A percentile compares a stretch with the other conserved stretches of the same genome.
These are phyloP conservation scores for Cyclotella atomus DNA, from an alignment of 108 stramenopile genomes.

Conservation along the genomic window DNA sequence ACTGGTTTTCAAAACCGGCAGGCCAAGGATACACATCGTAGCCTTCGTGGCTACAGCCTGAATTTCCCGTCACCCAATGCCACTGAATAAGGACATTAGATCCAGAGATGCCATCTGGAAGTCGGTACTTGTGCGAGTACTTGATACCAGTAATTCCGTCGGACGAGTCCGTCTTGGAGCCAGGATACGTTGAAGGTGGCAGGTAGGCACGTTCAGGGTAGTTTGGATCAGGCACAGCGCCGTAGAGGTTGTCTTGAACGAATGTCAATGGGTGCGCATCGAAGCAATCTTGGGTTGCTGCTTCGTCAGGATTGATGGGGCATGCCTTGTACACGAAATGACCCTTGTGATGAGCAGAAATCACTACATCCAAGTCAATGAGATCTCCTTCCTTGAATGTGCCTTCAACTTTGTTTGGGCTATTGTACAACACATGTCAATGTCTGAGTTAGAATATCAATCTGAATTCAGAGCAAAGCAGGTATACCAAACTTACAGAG, in stretches of 20 bases:
- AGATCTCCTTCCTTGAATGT: constrained; percentile 39
- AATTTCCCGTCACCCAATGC: constrained; percentile 48
- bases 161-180: not conserved
- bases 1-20: constrained; percentile 25
- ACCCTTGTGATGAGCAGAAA: constrained; percentile 58
- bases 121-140: constrained; percentile 25
- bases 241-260: constrained; percentile 39
- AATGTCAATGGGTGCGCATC: constrained; percentile 30
- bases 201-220: constrained; percentile 46
- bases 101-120: constrained; percentile 34
- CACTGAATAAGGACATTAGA: constrained; percentile 49
- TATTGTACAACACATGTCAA: not conserved
- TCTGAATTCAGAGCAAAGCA: not conserved
- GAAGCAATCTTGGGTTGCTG: constrained; percentile 47
- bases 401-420: constrained; percentile 36
- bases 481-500: constrained; percentile 13
- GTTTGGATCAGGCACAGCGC: constrained; percentile 36
- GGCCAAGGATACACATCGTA: constrained; percentile 34
- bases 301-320: constrained; percentile 41
- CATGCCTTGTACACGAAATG: constrained; percentile 50
- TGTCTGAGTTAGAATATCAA: not conserved
- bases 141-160: constrained; percentile 12
- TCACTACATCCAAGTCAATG: constrained; percentile 42
- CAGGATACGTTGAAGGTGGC: constrained; percentile 14
- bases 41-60: constrained; percentile 38